Conservation (phyloP, 169 alveolate genomes). For the Cyclospora cayetanensis region DNA sequence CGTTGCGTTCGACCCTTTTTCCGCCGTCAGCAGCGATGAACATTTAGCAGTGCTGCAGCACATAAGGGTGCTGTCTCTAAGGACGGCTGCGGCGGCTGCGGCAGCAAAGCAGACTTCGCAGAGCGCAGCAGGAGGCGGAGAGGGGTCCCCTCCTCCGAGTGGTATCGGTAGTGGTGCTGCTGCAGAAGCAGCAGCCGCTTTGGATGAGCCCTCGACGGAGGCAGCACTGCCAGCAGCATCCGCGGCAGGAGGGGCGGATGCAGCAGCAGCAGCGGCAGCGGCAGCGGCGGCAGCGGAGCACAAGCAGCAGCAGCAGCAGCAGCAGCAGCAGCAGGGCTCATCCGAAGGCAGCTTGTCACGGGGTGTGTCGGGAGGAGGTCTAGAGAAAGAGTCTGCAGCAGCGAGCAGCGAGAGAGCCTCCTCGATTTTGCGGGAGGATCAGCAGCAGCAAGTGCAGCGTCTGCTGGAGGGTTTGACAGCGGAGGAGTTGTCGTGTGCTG, state of each 20-base stretch:
- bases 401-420: not conserved
- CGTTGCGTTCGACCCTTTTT: not conserved
- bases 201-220: not conserved
- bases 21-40: not conserved
- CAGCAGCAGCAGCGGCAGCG: not conserved
- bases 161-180: not conserved
- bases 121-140: not conserved
- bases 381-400: not conserved
- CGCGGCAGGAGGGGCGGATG: not conserved
- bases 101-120: not conserved
- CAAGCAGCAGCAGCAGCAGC: conserved; percentile 50
- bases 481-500: not conserved
- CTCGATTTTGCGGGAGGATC: not conserved
- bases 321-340: not conserved
- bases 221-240: not conserved
- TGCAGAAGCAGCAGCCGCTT: not conserved
- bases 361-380: not conserved
- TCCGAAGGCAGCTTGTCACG: not conserved
- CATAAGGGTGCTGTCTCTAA: not conserved
- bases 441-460: conserved; percentile 47
- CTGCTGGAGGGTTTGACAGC: not conserved
- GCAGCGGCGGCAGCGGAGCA: not conserved
- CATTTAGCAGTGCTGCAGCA: not conserved
- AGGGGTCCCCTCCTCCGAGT: not conserved
- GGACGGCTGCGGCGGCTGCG: not conserved